These are phyloP conservation scores for Eucalyptus cloeziana DNA, from an alignment of 345 rosid genomes.

Conservation along the genomic window DNA sequence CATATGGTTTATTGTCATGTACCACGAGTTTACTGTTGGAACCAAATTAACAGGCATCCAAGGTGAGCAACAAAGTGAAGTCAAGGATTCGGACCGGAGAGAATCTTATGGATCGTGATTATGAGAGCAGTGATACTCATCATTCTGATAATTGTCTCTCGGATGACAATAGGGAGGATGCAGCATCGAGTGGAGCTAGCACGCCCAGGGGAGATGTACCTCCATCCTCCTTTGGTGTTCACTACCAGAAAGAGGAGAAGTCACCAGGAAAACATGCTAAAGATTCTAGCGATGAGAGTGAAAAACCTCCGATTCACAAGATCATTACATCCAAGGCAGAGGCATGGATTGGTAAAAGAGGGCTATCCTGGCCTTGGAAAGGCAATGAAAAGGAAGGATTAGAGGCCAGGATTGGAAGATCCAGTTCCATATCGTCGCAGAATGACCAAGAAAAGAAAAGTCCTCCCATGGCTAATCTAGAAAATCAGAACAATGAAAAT, in stretches of 20 bases:
- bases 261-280: conserved; percentile 23
- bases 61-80: conserved; percentile 77
- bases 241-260: conserved; percentile 41
- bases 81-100: conserved; percentile 59
- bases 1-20: conserved; percentile 1
- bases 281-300: conserved; percentile 68
- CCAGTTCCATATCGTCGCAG: conserved; percentile 45
- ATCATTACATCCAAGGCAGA: conserved; percentile 67
- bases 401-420: conserved; percentile 36
- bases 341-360: conserved; percentile 82
- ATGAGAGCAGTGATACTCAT: conserved; percentile 72
- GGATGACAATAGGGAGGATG: conserved; percentile 78
- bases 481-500: conserved; percentile 31
- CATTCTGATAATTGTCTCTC: conserved; percentile 51
- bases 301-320: conserved; percentile 61
- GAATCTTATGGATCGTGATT: conserved; percentile 40
- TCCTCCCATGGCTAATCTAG: conserved; percentile 33
- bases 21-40: conserved; percentile 2
- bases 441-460: conserved; percentile 44
- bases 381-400: conserved; percentile 64
- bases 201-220: conserved; percentile 74
- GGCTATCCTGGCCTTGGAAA: conserved; percentile 95
- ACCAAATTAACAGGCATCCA: conserved; percentile 51
- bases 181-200: conserved; percentile 77
- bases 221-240: conserved; percentile 50